Evolutionary conservation across 805 yeast species (phyloP).

Genomic region (Lipomyces spencermartinsiae): DNA sequence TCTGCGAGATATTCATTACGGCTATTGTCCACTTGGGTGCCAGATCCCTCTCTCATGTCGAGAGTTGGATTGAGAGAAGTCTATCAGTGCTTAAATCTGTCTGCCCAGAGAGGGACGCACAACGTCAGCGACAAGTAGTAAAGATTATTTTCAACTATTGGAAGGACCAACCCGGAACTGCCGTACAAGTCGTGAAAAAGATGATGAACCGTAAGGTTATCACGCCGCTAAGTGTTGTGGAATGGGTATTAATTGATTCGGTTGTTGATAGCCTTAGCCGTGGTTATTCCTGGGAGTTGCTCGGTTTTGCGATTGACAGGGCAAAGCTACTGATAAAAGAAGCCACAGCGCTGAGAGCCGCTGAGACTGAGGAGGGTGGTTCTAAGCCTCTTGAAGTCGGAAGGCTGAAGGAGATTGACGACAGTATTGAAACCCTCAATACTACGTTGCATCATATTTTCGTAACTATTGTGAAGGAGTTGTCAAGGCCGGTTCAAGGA

Average conservation of each 20-base stretch:
- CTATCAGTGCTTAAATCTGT: constrained; percentile 47
- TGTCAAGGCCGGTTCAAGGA: constrained; percentile 23
- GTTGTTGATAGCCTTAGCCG: constrained; percentile 24
- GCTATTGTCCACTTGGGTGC: constrained; percentile 82
- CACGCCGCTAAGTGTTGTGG: constrained; percentile 51
- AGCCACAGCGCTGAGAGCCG: constrained; percentile 45
- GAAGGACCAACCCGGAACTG: constrained; percentile 70
- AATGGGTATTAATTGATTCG: constrained; percentile 51
- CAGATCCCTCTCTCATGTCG: constrained; percentile 81
- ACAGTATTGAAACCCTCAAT: constrained; percentile 3
- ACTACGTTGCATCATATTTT: constrained; percentile 22
- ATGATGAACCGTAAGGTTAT: constrained; percentile 57
- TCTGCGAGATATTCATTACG: constrained; percentile 65
- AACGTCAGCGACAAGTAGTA: constrained; percentile 52
- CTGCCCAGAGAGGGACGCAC: constrained; percentile 14
- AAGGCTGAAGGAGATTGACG: constrained; percentile 6
- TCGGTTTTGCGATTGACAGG: constrained; percentile 35
- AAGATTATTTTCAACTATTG: constrained; percentile 67
- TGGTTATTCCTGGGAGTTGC: constrained; percentile 35
- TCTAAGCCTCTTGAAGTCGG: constrained; percentile 2
- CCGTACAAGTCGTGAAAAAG: constrained; percentile 62
- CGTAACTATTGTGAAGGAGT: constrained; percentile 27
- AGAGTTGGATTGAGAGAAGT: constrained; percentile 57
- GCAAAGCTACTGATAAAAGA: constrained; percentile 20
- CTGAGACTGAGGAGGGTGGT: constrained; percentile 50